A percentile compares a stretch with the other conserved stretches of the same genome.
Conservation (phyloP, 2,329 filamentous ascomycete species). For the Xylaria multiplex region DNA sequence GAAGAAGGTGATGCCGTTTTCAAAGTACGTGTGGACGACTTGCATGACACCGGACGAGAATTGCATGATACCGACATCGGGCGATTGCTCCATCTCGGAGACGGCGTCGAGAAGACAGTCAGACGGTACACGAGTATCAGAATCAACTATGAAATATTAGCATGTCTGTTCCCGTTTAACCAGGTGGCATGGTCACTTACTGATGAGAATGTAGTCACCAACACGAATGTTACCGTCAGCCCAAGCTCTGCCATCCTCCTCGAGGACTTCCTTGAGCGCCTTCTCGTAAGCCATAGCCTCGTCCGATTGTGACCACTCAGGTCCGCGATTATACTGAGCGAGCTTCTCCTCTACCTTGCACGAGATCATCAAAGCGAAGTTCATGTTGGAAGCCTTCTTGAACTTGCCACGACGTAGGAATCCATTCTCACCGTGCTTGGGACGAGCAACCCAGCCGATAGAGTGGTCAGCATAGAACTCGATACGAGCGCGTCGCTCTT, state of each 20-base stretch:
- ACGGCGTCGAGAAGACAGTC: slow-evolving; percentile 77
- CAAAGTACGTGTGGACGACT: slow-evolving; percentile 76
- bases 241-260: slow-evolving; percentile 65
- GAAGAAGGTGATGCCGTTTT: slow-evolving; percentile 78
- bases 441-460: slow-evolving; percentile 75
- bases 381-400: slow-evolving; percentile 82
- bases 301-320: slow-evolving; percentile 55
- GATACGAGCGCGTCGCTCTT: slow-evolving; percentile 70
- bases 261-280: slow-evolving; percentile 60
- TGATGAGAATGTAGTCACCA: slow-evolving; percentile 72
- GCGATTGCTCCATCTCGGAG: slow-evolving; percentile 75
- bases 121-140: slow-evolving; percentile 73
- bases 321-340: slow-evolving; percentile 55
- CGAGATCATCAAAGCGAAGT: slow-evolving; percentile 71
- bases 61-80: slow-evolving; percentile 76
- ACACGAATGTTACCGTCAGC: slow-evolving; percentile 69
- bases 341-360: slow-evolving; percentile 71
- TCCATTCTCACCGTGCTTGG: slow-evolving; percentile 70
- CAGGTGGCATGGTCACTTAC: slow-evolving; percentile 37
- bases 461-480: slow-evolving; percentile 76
- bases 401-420: slow-evolving; percentile 70
- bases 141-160: slow-evolving; percentile 61
- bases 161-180: not conserved
- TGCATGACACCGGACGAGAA: slow-evolving; percentile 82
- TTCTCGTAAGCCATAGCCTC: slow-evolving; percentile 61